These are phyloP conservation scores for Chaetomium cochliodes DNA, from an alignment of 495 filamentous ascomycete genomes.

Conservation along the genomic window DNA sequence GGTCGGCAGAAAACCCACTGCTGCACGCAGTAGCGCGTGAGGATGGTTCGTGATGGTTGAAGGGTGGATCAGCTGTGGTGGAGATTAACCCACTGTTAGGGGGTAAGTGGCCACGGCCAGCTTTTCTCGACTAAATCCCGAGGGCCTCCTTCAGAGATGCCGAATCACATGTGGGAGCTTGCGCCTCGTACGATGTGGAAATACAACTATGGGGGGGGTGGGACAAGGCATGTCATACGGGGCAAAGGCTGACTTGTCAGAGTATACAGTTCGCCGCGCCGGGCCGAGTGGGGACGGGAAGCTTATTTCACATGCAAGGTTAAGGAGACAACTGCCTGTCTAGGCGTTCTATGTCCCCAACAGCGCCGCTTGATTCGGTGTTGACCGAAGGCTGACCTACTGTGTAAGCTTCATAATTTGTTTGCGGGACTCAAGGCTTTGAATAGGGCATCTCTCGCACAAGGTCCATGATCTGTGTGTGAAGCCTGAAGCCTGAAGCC, in stretches of 20 bases:
- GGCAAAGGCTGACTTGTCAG: neutral
- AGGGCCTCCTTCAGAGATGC: neutral
- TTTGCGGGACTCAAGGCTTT: too few relatives aligned
- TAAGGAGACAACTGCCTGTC: neutral
- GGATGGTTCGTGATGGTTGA: neutral
- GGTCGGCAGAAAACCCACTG: neutral
- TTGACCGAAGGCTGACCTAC: too few relatives aligned
- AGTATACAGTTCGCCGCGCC: neutral
- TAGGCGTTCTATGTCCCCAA: neutral
- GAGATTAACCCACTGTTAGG: neutral
- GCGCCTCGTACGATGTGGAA: neutral
- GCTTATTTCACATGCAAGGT: constrained; percentile 2
- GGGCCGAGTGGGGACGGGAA: neutral
- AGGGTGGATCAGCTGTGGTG: neutral
- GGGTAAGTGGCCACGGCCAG: neutral
- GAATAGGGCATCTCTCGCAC: too few relatives aligned
- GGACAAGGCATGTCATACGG: neutral
- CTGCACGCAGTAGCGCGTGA: neutral
- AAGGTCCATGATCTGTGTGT: too few relatives aligned
- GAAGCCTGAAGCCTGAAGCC: too few relatives aligned
- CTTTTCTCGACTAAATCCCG: neutral
- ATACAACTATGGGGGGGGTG: constrained; percentile 2
- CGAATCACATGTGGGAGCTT: neutral
- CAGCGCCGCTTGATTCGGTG: neutral
- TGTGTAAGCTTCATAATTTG: too few relatives aligned